Evolutionary conservation across 495 filamentous ascomycete genomes (phyloP), one percentile per base, ranked within the genome.

Genomic region (Haplographium delicatum): DNA sequence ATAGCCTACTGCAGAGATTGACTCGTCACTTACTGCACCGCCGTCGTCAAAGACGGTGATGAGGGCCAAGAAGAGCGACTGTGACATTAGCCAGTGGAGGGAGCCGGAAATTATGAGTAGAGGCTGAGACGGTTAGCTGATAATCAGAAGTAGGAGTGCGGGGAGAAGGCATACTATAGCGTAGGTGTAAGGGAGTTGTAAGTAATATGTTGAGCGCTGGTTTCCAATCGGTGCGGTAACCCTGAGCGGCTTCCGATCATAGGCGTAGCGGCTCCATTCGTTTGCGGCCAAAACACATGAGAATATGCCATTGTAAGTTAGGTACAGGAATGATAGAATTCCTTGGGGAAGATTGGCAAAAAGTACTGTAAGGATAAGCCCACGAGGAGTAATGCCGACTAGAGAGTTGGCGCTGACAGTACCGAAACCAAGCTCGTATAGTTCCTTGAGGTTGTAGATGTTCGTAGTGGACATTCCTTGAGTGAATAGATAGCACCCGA

Each of bases 181-280:
- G 53, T 70, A 76, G 8, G 57, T 59, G 28, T 70, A 76, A 0
- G 74, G 74, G 3, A 79, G 63, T 27, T 68, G 65, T 0, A 78
- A 68, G 46, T 64, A 71, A 56, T 75, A 73, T 5, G 70, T 73
- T 3, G 60, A 56, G 25, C 64, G 57, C 47, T 78, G 70, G 3
- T 50, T 47, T 1, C 66, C 66, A 27, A 58, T 52, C 0, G 74
- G 72, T 9, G 59, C 53, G 0, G 74, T 74, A 4, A 81, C 73
- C 6, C 79, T 66, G 1, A 81, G 63, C 1, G 59, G 41, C 34
- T 66, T 71, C 4, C 62, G 56, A 4, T 31, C 18, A 10, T 26
- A 9, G 10, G 45, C 58, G 33, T 59, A 67, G 3, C n/a, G 9
- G 39, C 42, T 55, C 63, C 62, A 69, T 51, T 70, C 68, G 5